These are phyloP conservation scores for Lepraria neglecta DNA, from an alignment of 495 filamentous ascomycete species.

Conservation along the genomic window DNA sequence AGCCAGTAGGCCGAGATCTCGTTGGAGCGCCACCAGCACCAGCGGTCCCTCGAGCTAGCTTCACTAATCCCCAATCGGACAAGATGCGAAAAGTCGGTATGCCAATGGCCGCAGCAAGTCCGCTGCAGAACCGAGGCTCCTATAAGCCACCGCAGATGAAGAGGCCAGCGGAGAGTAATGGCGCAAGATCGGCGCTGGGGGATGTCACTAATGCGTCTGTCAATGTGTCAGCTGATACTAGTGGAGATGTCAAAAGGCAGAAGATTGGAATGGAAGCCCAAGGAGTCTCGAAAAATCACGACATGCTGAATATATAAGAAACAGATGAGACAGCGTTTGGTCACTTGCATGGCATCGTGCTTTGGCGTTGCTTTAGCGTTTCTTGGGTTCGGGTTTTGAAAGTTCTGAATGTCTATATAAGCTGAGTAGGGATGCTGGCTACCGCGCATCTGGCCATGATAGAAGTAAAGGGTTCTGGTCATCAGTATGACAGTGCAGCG, in stretches of 20 bases:
- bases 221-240: conserved; percentile 12
- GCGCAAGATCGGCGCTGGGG: conserved; percentile 38
- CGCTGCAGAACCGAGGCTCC: conserved; percentile 49
- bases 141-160: conserved; percentile 59
- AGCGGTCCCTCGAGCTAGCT: conserved; percentile 41
- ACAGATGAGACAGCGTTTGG: background rate
- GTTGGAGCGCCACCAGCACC: conserved; percentile 36
- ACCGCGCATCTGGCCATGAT: no score
- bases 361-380: conserved; percentile 4
- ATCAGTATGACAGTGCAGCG: no score
- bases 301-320: conserved; percentile 5
- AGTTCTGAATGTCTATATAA: conserved; percentile 5
- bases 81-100: conserved; percentile 66
- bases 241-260: conserved; percentile 25
- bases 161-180: conserved; percentile 34
- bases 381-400: background rate
- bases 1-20: conserved; percentile 50
- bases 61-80: conserved; percentile 66
- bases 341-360: conserved; percentile 12
- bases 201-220: conserved; percentile 39
- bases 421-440: background rate
- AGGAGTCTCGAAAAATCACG: background rate
- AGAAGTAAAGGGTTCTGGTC: no score
- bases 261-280: conserved; percentile 9
- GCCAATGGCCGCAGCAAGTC: conserved; percentile 51